Evolutionary conservation across 345 rosid species (phyloP).

Genomic region (Trapa incisa): DNA sequence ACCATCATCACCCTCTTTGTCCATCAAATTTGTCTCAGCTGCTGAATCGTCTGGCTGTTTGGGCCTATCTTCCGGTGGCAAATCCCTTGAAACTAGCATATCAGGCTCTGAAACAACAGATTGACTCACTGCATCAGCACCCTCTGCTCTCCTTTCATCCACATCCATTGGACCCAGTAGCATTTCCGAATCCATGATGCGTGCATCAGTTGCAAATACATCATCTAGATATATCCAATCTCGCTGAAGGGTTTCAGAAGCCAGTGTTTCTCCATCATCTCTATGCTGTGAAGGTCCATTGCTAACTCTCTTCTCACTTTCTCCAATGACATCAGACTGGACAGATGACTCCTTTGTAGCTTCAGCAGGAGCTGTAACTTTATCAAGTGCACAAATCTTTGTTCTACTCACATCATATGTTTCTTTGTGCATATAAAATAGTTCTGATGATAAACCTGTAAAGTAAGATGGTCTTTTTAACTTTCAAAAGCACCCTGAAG

Average conservation of each 20-base stretch:
- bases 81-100: conserved; percentile 7
- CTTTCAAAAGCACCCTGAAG: neutral
- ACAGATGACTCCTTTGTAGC: conserved; percentile 29
- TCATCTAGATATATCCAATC: conserved; percentile 18
- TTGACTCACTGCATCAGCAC: conserved; percentile 30
- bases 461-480: conserved; percentile 4
- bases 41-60: conserved; percentile 14
- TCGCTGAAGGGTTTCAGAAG: conserved; percentile 14
- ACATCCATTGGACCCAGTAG: conserved; percentile 28
- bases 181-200: conserved; percentile 14
- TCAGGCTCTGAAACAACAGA: conserved; percentile 16
- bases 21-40: conserved; percentile 8
- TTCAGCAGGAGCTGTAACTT: conserved; percentile 26
- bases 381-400: conserved; percentile 32
- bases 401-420: conserved; percentile 54
- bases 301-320: conserved; percentile 23
- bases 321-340: conserved; percentile 20
- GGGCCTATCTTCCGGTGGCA: conserved; percentile 9
- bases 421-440: conserved; percentile 43
- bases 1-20: conserved; percentile 18
- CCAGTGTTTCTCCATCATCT: conserved; percentile 21
- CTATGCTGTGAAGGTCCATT: conserved; percentile 12
- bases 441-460: conserved; percentile 65
- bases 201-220: conserved; percentile 10
- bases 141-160: conserved; percentile 23